A percentile compares a stretch with the other conserved stretches of the same genome.
phyloP scores from a whole-genome alignment of 257 asterid genomes.

The Lantana camara region DNA sequence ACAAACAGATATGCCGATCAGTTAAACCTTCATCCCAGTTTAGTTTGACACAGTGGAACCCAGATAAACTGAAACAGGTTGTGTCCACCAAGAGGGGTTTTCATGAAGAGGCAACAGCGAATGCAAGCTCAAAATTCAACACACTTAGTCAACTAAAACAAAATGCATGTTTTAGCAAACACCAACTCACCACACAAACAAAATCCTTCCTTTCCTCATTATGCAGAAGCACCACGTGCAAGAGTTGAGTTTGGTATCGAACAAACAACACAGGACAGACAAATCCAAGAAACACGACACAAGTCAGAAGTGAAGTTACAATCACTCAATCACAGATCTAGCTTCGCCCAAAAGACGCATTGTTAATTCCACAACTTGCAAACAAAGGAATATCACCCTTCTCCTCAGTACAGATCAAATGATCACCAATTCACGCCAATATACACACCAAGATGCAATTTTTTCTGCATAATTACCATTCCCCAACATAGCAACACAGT shows the following conservation, averaged over 20 bases:
- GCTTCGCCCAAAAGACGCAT: constrained; percentile 31
- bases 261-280: constrained; percentile 1
- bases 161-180: constrained; percentile 32
- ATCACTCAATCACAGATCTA: constrained; percentile 39
- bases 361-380: constrained; percentile 20
- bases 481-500: constrained; percentile 13
- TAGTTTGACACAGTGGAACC: constrained; percentile 16
- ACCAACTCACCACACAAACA: constrained; percentile 6
- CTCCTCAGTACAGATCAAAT: constrained; percentile 17
- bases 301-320: constrained; percentile 37
- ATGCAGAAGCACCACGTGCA: constrained; percentile 3
- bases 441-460: constrained; percentile 8
- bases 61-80: constrained; percentile 26
- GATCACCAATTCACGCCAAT: constrained; percentile 27
- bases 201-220: background rate
- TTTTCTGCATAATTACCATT: constrained; percentile 29
- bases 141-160: constrained; percentile 22
- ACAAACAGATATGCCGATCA: background rate
- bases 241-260: constrained; percentile 16
- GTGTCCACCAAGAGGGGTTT: constrained; percentile 4
- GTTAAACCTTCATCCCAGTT: constrained; percentile 10
- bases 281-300: constrained; percentile 21
- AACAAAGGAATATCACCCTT: constrained; percentile 28
- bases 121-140: constrained; percentile 21
- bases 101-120: constrained; percentile 16